phyloP scores from a whole-genome alignment of 495 filamentous ascomycete genomes.

The Neurospora cerealis region DNA sequence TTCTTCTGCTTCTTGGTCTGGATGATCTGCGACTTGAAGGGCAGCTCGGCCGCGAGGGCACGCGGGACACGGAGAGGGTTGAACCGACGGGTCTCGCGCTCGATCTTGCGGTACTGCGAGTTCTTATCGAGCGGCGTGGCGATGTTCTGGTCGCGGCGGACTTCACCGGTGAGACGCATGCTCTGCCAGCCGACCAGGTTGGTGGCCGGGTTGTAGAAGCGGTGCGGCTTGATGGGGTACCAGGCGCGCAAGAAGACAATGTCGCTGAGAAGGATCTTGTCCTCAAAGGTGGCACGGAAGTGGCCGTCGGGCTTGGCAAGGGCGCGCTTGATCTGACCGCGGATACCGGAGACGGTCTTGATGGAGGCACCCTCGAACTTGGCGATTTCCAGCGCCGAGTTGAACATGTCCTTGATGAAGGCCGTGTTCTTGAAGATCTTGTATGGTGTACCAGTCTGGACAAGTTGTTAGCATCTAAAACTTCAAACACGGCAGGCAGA shows the following conservation, averaged over 20 bases:
- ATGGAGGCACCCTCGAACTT: conserved; percentile 97
- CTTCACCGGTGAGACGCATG: conserved; percentile 93
- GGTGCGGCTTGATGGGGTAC: conserved; percentile 89
- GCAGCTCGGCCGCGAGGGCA: conserved; percentile 72
- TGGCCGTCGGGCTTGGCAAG: conserved; percentile 85
- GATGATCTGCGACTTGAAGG: conserved; percentile 86
- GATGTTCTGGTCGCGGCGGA: conserved; percentile 66
- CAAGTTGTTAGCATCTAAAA: conserved; percentile 1
- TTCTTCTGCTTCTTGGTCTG: conserved; percentile 69
- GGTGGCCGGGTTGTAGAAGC: conserved; percentile 94
- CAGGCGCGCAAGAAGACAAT: conserved; percentile 93
- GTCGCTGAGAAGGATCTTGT: conserved; percentile 93
- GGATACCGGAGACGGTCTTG: conserved; percentile 87
- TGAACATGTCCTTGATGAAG: conserved; percentile 99
- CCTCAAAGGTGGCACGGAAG: conserved; percentile 94
- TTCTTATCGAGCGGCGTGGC: conserved; percentile 69
- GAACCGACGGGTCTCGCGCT: conserved; percentile 75
- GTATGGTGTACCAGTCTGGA: conserved; percentile 48
- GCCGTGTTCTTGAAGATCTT: conserved; percentile 99
- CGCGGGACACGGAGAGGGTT: conserved; percentile 87
- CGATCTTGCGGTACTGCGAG: conserved; percentile 72
- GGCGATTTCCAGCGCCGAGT: conserved; percentile 78
- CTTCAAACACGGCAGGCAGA: background rate
- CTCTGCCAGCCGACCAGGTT: conserved; percentile 81
- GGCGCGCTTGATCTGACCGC: conserved; percentile 93